Evolutionary conservation across 148 eudicot species (phyloP), one percentile per base, ranked within the genome.

Genomic region (Limonium bicolor): DNA sequence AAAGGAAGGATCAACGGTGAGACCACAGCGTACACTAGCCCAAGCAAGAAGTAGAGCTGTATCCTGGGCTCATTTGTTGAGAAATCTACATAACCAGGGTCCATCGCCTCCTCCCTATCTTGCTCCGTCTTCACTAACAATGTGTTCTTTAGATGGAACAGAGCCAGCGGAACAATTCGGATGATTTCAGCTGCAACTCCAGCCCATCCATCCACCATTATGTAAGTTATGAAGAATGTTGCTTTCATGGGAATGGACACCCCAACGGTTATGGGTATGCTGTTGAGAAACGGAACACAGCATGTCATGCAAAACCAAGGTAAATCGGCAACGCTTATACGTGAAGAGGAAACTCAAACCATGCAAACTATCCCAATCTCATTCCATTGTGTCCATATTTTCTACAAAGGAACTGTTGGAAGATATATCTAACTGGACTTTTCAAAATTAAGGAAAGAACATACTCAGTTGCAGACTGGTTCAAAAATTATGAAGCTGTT

Each of bases 141-240:
- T 15, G 74, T 17, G 50, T 77, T 73, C 50, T 73, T 73, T 18
- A 73, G 28, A 51, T 73, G 85, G 56, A 63, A 77, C 1, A 73
- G 2, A 19, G 67, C 43, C 22, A 77, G 50, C 17, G 79, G 76
- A 55, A 55, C 60, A 55, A 73, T 13, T 56, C 85, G 60, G 31
- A 77, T 37, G 54, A 77, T 66, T 55, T 77, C 85, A 29, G 69
- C 71, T 26, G 85, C 85, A 55, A 77, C 56, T 38, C 77, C 68
- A 28, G 85, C 70, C 85, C 85, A 77, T 30, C 85, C 84, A 52
- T 77, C 84, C 34, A 72, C 71, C 84, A 77, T 77, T 31, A 77
- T 34, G 28, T 69, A 77, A 25, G 84, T 72, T 22, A 77, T 77
- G 57, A 77, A 77, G 54, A 77, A 77, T 1, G 79, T 77, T 21